Evolutionary conservation across 768 basidiomycete species (phyloP).

Genomic region (Podaxis rugospora): DNA sequence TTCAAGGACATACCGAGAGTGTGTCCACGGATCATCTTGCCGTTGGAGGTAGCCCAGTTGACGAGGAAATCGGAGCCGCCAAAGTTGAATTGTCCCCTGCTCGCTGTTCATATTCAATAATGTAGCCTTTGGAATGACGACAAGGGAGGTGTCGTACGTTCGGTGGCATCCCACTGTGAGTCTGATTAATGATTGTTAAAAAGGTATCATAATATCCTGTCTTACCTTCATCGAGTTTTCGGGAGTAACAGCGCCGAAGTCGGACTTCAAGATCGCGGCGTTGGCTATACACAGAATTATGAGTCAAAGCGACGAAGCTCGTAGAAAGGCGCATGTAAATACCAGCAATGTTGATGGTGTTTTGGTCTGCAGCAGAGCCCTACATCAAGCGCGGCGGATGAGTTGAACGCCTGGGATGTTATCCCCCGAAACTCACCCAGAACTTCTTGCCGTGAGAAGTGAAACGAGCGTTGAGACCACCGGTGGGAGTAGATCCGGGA

Average conservation of each 20-base stretch:
- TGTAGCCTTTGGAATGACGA: not conserved
- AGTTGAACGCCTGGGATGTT: not conserved
- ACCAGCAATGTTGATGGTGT: constrained; percentile 25
- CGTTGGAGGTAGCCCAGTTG: constrained; percentile 35
- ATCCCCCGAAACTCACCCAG: constrained; percentile 16
- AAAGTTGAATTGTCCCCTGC: constrained; percentile 29
- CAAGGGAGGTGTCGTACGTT: constrained; percentile 17
- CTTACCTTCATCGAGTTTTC: constrained; percentile 38
- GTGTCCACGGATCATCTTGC: constrained; percentile 38
- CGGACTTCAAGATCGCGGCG: constrained; percentile 24
- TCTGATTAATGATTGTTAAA: not conserved
- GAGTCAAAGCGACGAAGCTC: not conserved
- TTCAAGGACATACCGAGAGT: constrained; percentile 24
- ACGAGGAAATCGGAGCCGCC: constrained; percentile 29
- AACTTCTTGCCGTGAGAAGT: constrained; percentile 26
- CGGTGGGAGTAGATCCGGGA: constrained; percentile 8
- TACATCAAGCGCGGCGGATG: constrained; percentile 5
- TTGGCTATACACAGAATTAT: constrained; percentile 18
- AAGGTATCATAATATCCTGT: not conserved
- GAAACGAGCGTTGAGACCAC: constrained; percentile 22
- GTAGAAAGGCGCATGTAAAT: not conserved
- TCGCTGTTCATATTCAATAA: constrained; percentile 11
- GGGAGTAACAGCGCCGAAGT: constrained; percentile 36
- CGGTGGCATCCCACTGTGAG: constrained; percentile 33
- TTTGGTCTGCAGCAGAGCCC: constrained; percentile 25